Percentiles rank a stretch among this genome's conserved stretches.
Conservation (phyloP, 2,329 filamentous ascomycete species). For the Mollisia scopiformis region DNA sequence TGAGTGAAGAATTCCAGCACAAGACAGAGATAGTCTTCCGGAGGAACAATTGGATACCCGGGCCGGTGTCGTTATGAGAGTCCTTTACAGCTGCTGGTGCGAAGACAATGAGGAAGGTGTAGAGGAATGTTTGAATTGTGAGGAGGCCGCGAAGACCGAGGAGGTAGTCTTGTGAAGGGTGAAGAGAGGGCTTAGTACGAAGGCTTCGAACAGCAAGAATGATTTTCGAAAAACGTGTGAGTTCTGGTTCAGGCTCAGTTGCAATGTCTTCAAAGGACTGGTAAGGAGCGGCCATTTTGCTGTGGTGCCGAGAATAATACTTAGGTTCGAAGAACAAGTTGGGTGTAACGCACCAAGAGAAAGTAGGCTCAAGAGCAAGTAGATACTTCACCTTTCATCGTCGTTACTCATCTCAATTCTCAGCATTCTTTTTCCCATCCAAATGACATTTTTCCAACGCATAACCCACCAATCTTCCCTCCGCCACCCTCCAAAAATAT, state of each 20-base stretch:
- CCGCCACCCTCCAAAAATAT: background rate
- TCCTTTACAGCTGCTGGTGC: conserved; percentile 44
- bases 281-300: background rate
- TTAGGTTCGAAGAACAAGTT: background rate
- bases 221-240: background rate
- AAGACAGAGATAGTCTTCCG: conserved; percentile 48
- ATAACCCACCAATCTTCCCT: background rate
- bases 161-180: conserved; percentile 35
- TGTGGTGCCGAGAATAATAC: background rate
- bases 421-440: background rate
- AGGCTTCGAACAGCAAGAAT: background rate
- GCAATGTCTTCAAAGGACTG: background rate
- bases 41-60: conserved; percentile 43
- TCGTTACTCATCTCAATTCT: background rate
- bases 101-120: conserved; percentile 48
- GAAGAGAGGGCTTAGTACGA: background rate
- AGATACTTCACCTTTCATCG: background rate
- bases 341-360: background rate
- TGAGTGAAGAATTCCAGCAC: conserved; percentile 48
- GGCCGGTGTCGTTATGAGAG: conserved; percentile 40
- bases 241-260: background rate
- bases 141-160: conserved; percentile 48
- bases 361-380: background rate
- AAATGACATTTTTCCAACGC: too few species aligned
- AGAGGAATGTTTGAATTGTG: conserved; percentile 46